Percentiles rank a stretch among this genome's conserved stretches.
These are phyloP conservation scores for Naganishia antarctica DNA, from an alignment of 768 basidiomycete genomes.

Conservation along the genomic window DNA sequence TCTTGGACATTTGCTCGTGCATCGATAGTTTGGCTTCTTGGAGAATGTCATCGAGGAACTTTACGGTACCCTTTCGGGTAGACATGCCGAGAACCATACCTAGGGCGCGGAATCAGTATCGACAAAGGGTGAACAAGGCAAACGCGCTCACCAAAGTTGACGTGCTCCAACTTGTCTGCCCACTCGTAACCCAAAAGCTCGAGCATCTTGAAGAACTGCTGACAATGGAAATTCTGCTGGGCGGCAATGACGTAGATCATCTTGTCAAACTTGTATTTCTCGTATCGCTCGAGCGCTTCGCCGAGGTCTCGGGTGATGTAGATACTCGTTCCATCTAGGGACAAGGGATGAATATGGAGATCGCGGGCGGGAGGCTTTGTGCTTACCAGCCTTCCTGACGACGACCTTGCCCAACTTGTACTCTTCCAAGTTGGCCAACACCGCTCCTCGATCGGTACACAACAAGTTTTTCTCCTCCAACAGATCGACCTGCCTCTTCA, in stretches of 20 bases:
- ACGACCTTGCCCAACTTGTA: constrained; percentile 90
- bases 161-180: constrained; percentile 74
- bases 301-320: constrained; percentile 94
- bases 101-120: not conserved
- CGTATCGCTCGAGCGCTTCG: constrained; percentile 84
- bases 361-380: not conserved
- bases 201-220: constrained; percentile 90
- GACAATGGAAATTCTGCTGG: constrained; percentile 71
- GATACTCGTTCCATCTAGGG: constrained; percentile 80
- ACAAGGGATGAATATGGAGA: not conserved
- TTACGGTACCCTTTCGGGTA: constrained; percentile 77
- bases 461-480: constrained; percentile 58
- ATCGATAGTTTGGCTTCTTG: constrained; percentile 80
- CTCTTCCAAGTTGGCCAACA: constrained; percentile 78
- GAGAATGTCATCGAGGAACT: constrained; percentile 79
- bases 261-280: constrained; percentile 81
- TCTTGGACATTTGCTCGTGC: constrained; percentile 95
- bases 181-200: constrained; percentile 83
- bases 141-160: constrained; percentile 56
- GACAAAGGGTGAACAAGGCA: constrained; percentile 52
- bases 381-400: constrained; percentile 63
- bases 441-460: constrained; percentile 63
- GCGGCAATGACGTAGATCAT: constrained; percentile 87
- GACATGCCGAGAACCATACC: constrained; percentile 88
- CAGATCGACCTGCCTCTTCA: constrained; percentile 65